Base-by-base conservation (phyloP, 148 eudicot species). In the Tetragonia tetragonoides region DNA sequence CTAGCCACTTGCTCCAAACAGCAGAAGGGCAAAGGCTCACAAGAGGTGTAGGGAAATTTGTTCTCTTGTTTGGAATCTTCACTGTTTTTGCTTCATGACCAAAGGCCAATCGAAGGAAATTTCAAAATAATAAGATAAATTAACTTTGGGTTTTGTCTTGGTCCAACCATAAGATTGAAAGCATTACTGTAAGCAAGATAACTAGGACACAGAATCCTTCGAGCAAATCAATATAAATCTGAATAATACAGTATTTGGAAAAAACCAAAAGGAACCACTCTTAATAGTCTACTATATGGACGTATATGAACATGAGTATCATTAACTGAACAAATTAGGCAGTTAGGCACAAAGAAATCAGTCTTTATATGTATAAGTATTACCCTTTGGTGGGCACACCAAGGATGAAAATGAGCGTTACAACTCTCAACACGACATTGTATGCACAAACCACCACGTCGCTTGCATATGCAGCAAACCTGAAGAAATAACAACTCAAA, bases 371-470 rank as follows among this genome's bases (percentile, higher is more conserved):
- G 62, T 42, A 60, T 68, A 67, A 64, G 60, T 47, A 76, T 77
- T 81, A 88, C 91, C 91, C 86, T 88, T 65, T 82, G 89, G 73
- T 84, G 91, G 67, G 85, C 89, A 74, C 91, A 88, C 91, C 91
- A 88, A 56, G 89, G 91, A 84, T 88, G 91, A 61, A 88, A 86
- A 51, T 74, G 66, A 66, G 83, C 75, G 63, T 64, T 54, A 51
- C 91, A 88, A 40, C 80, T 76, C 75, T 75, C 66, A 79, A 84
- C 80, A 63, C 83, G 72, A 76, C 91, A 88, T 42, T 23, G 77
- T 73, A 84, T 84, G 79, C 89, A 88, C 57, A 83, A 73, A 77
- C 91, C 91, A 84, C 91, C 91, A 11, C 83, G 53, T 38, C 91
- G 80, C 60, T 88, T 82, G 74, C 91, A 88, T 65, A 88, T 70